Evolutionary conservation across 805 yeast genomes (phyloP).

Genomic region (Yamadazyma philogaea): DNA sequence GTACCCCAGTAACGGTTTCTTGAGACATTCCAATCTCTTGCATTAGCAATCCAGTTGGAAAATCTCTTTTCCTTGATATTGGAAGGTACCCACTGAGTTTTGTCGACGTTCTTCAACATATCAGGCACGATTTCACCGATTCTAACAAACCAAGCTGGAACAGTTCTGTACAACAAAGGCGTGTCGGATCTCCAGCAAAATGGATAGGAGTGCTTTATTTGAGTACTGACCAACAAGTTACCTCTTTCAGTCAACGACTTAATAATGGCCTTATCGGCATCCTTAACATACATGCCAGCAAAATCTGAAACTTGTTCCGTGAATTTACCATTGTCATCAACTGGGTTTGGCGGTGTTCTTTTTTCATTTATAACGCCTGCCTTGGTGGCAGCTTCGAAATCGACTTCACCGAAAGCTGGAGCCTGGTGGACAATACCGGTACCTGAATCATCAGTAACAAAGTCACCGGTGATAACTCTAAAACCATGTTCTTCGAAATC

Average conservation of each 20-base stretch:
- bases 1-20: constrained; percentile 99
- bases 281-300: constrained; percentile 86
- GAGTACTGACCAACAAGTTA: constrained; percentile 68
- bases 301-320: constrained; percentile 71
- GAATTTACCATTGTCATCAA: constrained; percentile 89
- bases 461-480: constrained; percentile 76
- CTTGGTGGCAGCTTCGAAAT: constrained; percentile 76
- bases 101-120: constrained; percentile 80
- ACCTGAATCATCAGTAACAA: constrained; percentile 93
- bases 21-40: constrained; percentile 98
- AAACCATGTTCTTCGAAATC: constrained; percentile 74
- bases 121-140: constrained; percentile 83
- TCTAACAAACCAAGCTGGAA: constrained; percentile 98
- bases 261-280: constrained; percentile 89
- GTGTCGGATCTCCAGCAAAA: constrained; percentile 99
- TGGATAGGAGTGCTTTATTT: constrained; percentile 94
- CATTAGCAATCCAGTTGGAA: constrained; percentile 96
- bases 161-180: constrained; percentile 91
- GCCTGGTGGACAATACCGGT: constrained; percentile 98
- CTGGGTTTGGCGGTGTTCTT: constrained; percentile 83
- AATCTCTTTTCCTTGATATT: constrained; percentile 91
- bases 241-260: constrained; percentile 78
- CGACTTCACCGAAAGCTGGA: constrained; percentile 99
- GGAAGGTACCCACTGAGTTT: constrained; percentile 92
- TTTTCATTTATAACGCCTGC: constrained; percentile 73